A percentile compares a stretch with the other conserved stretches of the same genome.
phyloP scores from a whole-genome alignment of 2,329 filamentous ascomycete genomes.

The Tympanopsis confertula region DNA sequence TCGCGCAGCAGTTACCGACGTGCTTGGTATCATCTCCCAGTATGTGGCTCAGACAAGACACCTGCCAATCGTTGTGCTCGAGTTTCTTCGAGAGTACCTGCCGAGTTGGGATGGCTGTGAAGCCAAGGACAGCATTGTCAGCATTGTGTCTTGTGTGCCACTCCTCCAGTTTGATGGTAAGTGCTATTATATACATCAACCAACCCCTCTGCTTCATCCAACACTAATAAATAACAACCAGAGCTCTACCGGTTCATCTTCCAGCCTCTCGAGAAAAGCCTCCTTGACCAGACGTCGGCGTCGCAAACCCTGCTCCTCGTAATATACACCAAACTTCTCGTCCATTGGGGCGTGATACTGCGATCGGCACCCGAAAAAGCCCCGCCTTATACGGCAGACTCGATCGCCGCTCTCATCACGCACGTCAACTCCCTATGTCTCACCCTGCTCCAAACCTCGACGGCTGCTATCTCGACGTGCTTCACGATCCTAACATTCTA shows the following conservation, averaged over 20 bases:
- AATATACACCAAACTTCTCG: constrained; percentile 58
- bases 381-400: constrained; percentile 17
- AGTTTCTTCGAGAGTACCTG: constrained; percentile 40
- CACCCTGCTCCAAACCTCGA: constrained; percentile 43
- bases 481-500: constrained; percentile 61
- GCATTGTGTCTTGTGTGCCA: constrained; percentile 42
- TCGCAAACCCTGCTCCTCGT: constrained; percentile 49
- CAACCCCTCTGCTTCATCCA: constrained; percentile 4
- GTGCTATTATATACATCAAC: constrained; percentile 2
- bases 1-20: constrained; percentile 34
- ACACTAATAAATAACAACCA: too few species aligned
- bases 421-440: constrained; percentile 45
- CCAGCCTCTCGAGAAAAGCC: constrained; percentile 33
- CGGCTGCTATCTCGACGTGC: constrained; percentile 25
- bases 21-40: constrained; percentile 40
- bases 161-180: constrained; percentile 44
- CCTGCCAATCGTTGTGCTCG: constrained; percentile 34
- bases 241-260: constrained; percentile 38
- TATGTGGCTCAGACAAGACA: constrained; percentile 45
- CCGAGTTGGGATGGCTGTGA: constrained; percentile 49
- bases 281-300: constrained; percentile 33
- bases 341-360: constrained; percentile 40
- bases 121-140: constrained; percentile 39
- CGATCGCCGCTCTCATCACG: constrained; percentile 28
- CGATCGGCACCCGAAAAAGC: constrained; percentile 24